These are phyloP conservation scores for Astrothelium macrocarpum DNA, from an alignment of 495 filamentous ascomycete genomes.

Conservation along the genomic window DNA sequence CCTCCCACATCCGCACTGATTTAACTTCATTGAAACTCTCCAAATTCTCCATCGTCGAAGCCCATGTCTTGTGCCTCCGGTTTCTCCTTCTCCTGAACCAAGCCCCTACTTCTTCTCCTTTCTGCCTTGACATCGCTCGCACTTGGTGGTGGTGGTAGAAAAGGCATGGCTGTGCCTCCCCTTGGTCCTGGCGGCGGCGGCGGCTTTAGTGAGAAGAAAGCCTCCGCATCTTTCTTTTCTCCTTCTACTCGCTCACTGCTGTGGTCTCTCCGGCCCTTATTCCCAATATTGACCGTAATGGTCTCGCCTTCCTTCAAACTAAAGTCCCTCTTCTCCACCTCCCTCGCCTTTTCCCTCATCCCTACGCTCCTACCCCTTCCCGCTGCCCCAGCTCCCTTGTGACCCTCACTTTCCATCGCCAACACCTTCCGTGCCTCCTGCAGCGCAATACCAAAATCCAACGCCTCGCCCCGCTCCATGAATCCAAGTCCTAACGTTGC, in stretches of 20 bases:
- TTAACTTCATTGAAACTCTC: conserved; percentile 38
- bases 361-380: conserved; percentile 19
- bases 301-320: conserved; percentile 78
- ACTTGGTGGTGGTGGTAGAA: conserved; percentile 55
- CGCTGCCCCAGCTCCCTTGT: conserved; percentile 11
- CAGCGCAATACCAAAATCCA: conserved; percentile 71
- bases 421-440: conserved; percentile 58
- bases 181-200: conserved; percentile 29
- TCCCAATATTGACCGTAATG: conserved; percentile 65
- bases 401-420: conserved; percentile 28
- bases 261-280: conserved; percentile 18
- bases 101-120: conserved; percentile 26
- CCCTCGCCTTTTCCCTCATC: conserved; percentile 1
- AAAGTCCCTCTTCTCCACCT: conserved; percentile 54
- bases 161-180: conserved; percentile 38
- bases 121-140: conserved; percentile 35
- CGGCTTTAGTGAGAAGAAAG: conserved; percentile 41
- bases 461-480: conserved; percentile 71
- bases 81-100: conserved; percentile 13
- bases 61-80: conserved; percentile 33
- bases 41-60: conserved; percentile 44
- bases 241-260: conserved; percentile 16
- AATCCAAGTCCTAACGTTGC: conserved; percentile 75
- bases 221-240: conserved; percentile 15
- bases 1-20: not conserved